phyloP scores from a whole-genome alignment of 2,329 filamentous ascomycete species.

The Hymenoscyphus occultus region DNA sequence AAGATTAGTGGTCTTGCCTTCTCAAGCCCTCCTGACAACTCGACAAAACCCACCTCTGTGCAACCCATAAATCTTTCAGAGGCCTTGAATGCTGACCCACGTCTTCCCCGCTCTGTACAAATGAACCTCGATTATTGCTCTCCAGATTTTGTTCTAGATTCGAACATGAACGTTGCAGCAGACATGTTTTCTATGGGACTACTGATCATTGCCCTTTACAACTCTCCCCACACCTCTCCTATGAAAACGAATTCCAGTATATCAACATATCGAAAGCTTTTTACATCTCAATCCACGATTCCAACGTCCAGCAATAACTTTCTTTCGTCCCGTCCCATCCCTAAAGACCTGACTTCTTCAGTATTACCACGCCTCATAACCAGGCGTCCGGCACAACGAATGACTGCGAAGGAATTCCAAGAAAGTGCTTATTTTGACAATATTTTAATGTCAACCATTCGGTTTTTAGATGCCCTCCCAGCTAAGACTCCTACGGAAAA shows the following conservation, averaged over 20 bases:
- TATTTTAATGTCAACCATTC: constrained; percentile 90
- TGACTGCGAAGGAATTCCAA: constrained; percentile 89
- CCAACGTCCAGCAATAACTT: constrained; percentile 83
- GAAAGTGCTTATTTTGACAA: constrained; percentile 97
- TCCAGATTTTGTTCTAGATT: constrained; percentile 91
- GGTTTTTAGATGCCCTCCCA: constrained; percentile 87
- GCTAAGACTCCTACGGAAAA: constrained; percentile 92
- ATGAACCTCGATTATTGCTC: constrained; percentile 91
- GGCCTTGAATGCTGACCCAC: constrained; percentile 78
- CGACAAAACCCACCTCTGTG: constrained; percentile 71
- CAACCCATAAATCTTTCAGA: constrained; percentile 80
- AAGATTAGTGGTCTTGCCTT: constrained; percentile 96
- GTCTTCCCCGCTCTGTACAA: constrained; percentile 78
- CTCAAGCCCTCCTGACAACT: constrained; percentile 74
- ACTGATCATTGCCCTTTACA: constrained; percentile 85
- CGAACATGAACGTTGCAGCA: constrained; percentile 75
- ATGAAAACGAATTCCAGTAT: constrained; percentile 77
- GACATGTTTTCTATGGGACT: constrained; percentile 95
- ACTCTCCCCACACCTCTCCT: constrained; percentile 87
- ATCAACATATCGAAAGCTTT: constrained; percentile 80
- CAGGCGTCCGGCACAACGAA: constrained; percentile 77
- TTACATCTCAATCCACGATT: constrained; percentile 73
- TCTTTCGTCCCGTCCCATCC: constrained; percentile 73
- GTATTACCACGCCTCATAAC: constrained; percentile 86
- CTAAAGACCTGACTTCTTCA: constrained; percentile 70